A percentile compares a stretch with the other conserved stretches of the same genome.
These are phyloP conservation scores for Citrus medica DNA, from an alignment of 345 rosid genomes.

Conservation along the genomic window DNA sequence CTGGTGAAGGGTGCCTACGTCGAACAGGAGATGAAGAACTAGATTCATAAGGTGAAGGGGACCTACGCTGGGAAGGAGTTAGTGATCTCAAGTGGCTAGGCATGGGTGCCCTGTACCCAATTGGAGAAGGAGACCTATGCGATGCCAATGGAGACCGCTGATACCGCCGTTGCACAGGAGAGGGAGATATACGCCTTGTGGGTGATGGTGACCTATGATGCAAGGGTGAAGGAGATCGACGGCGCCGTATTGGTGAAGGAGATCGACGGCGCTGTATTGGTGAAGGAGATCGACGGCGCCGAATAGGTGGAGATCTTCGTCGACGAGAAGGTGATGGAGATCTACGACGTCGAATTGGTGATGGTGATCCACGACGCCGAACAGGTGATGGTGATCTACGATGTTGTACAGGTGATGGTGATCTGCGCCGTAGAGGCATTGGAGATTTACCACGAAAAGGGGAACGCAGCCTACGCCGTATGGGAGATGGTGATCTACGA, in stretches of 20 bases:
- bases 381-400: slow-evolving; percentile 28
- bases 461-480: slow-evolving; percentile 31
- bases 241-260: slow-evolving; percentile 10
- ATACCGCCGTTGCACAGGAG: slow-evolving; percentile 25
- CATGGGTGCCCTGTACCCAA: slow-evolving; percentile 30
- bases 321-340: slow-evolving; percentile 38
- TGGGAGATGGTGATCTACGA: slow-evolving; percentile 35
- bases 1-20: slow-evolving; percentile 41
- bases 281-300: slow-evolving; percentile 25
- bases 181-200: slow-evolving; percentile 30
- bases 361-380: slow-evolving; percentile 43
- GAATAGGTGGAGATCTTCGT: slow-evolving; percentile 34
- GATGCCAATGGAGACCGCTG: slow-evolving; percentile 44
- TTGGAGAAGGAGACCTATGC: slow-evolving; percentile 28
- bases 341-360: slow-evolving; percentile 33
- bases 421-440: slow-evolving; percentile 36
- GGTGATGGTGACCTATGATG: slow-evolving; percentile 31
- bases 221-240: slow-evolving; percentile 28
- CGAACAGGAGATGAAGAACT: slow-evolving; percentile 49
- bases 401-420: slow-evolving; percentile 17
- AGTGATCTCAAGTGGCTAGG: slow-evolving; percentile 37
- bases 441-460: slow-evolving; percentile 25
- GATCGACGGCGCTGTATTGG: slow-evolving; percentile 25
- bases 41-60: slow-evolving; percentile 33
- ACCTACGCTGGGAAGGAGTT: slow-evolving; percentile 36